A percentile compares a stretch with the other conserved stretches of the same genome.
phyloP scores from a whole-genome alignment of 169 alveolate genomes.

The Plasmodium berghei region DNA sequence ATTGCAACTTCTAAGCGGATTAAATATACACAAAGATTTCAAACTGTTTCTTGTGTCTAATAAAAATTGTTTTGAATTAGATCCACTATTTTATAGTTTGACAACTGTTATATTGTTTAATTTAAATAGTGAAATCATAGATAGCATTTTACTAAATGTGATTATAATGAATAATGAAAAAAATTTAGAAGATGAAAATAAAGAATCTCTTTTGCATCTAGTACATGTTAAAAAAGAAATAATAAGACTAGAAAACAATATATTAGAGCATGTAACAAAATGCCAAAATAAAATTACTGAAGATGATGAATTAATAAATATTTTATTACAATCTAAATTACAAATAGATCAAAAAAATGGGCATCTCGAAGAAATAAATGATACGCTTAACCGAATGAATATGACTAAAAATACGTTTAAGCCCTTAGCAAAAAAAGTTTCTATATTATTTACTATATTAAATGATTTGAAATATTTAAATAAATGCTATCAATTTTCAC shows the following conservation, averaged over 20 bases:
- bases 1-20: slow-evolving; percentile 20
- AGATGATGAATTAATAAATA: slow-evolving; percentile 68
- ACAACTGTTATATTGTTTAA: slow-evolving; percentile 51
- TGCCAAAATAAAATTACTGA: slow-evolving; percentile 67
- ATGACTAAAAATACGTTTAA: slow-evolving; percentile 48
- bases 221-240: slow-evolving; percentile 65
- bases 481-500: slow-evolving; percentile 59
- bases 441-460: slow-evolving; percentile 61
- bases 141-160: slow-evolving; percentile 55
- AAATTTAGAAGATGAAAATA: slow-evolving; percentile 51
- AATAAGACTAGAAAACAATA: slow-evolving; percentile 53
- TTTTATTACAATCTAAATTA: slow-evolving; percentile 59
- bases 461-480: slow-evolving; percentile 71
- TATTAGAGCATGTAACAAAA: slow-evolving; percentile 69
- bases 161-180: slow-evolving; percentile 64
- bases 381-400: slow-evolving; percentile 52
- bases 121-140: slow-evolving; percentile 54
- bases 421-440: slow-evolving; percentile 69
- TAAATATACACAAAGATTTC: slow-evolving; percentile 47
- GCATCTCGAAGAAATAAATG: slow-evolving; percentile 68
- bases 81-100: slow-evolving; percentile 34
- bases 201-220: slow-evolving; percentile 55
- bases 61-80: slow-evolving; percentile 57
- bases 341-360: slow-evolving; percentile 69
- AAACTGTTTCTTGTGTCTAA: slow-evolving; percentile 62